Conservation (phyloP, 176 grass and related monocot species). For the Cenchrus purpureus region DNA sequence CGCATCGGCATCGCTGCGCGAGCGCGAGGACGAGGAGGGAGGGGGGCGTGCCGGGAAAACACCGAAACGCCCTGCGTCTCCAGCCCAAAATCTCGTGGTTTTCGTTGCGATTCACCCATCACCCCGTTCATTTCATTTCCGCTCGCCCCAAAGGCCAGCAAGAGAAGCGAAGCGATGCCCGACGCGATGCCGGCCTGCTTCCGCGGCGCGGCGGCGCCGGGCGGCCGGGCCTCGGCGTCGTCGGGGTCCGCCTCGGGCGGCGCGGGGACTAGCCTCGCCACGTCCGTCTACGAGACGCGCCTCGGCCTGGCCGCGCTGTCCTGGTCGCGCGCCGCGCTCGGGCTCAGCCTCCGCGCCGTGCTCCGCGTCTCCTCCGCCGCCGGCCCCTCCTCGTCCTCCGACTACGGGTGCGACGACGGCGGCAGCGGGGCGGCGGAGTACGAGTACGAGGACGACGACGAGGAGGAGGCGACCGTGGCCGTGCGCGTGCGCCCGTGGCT, state of each 20-base stretch:
- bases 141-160: neutral
- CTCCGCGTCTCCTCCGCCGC: constrained; percentile 49
- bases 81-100: neutral
- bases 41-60: neutral
- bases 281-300: constrained; percentile 83
- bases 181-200: constrained; percentile 59
- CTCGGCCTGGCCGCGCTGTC: constrained; percentile 80
- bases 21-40: neutral
- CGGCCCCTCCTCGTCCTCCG: constrained; percentile 35
- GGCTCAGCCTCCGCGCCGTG: constrained; percentile 77
- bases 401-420: constrained; percentile 42
- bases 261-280: constrained; percentile 60
- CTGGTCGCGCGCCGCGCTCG: constrained; percentile 79
- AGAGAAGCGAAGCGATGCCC: constrained; percentile 40
- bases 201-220: constrained; percentile 26
- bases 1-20: no score
- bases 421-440: constrained; percentile 38
- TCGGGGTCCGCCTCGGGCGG: constrained; percentile 29
- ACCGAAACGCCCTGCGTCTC: neutral
- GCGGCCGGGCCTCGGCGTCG: neutral
- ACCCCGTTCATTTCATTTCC: no score
- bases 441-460: constrained; percentile 21
- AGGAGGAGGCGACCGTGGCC: constrained; percentile 46
- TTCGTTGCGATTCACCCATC: neutral
- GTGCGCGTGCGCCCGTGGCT: constrained; percentile 72